Percentiles rank a stretch among this genome's conserved stretches.
These are phyloP conservation scores for Effrenium voratum DNA, from an alignment of 73 alveolate species.

Conservation along the genomic window DNA sequence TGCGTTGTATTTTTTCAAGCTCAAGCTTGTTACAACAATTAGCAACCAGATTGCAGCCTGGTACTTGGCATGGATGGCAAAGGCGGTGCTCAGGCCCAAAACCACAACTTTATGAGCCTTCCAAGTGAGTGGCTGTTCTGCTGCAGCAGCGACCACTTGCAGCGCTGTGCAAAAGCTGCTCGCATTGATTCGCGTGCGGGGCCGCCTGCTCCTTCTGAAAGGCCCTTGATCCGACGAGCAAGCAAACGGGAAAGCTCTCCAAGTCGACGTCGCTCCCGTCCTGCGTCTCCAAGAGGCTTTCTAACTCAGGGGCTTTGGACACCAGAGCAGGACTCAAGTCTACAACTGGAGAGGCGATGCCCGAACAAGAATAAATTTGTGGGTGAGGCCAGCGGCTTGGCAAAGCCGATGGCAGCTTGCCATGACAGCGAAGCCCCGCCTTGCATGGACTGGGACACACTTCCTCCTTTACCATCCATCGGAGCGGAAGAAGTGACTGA, in stretches of 20 bases:
- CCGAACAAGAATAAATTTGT: slow-evolving; percentile 35
- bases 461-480: slow-evolving; percentile 46
- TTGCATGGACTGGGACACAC: slow-evolving; percentile 43
- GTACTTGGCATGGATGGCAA: too few relatives aligned
- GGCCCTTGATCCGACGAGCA: slow-evolving; percentile 33
- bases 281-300: slow-evolving; percentile 8
- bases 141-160: slow-evolving; percentile 8
- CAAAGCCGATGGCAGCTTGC: slow-evolving; percentile 63
- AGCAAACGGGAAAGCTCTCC: neutral
- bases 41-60: too few relatives aligned
- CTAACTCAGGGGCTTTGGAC: slow-evolving; percentile 37
- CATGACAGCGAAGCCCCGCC: slow-evolving; percentile 64
- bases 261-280: neutral
- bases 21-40: too few relatives aligned
- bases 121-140: neutral
- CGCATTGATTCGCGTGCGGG: slow-evolving; percentile 32
- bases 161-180: slow-evolving; percentile 13
- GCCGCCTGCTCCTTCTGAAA: slow-evolving; percentile 50
- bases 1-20: too few relatives aligned
- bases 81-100: too few relatives aligned
- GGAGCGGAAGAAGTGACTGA: neutral
- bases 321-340: slow-evolving; percentile 13
- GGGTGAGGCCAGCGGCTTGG: slow-evolving; percentile 51
- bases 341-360: slow-evolving; percentile 43
- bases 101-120: neutral